Evolutionary conservation across 129 eudicot species (phyloP).

Genomic region (Lactuca saligna): DNA sequence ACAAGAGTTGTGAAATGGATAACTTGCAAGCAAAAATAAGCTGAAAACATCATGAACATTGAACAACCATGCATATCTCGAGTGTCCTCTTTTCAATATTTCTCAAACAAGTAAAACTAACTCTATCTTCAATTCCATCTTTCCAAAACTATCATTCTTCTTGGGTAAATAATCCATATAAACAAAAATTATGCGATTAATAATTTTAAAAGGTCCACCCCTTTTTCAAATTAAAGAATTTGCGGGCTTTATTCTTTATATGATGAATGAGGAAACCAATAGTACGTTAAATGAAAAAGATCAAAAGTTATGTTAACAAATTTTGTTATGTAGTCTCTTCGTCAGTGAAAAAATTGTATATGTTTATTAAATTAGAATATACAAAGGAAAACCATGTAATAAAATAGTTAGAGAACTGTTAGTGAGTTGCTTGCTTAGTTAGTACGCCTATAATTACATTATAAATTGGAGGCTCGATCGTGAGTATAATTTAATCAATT

Average conservation of each 20-base stretch:
- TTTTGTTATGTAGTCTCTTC: no score
- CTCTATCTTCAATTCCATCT: constrained; percentile 5
- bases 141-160: constrained; percentile 10
- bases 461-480: no score
- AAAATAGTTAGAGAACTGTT: no score
- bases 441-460: no score
- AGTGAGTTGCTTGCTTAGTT: no score
- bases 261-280: neutral
- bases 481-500: no score
- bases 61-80: constrained; percentile 4
- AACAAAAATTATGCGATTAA: neutral
- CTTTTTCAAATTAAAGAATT: neutral
- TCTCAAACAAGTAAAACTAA: constrained; percentile 28
- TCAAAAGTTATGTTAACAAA: neutral
- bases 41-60: constrained; percentile 25
- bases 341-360: neutral
- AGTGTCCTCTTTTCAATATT: constrained; percentile 13
- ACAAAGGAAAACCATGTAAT: no score
- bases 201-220: neutral
- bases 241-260: neutral
- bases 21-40: constrained; percentile 33
- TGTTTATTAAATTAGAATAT: no score
- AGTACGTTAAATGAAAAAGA: neutral
- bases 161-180: neutral
- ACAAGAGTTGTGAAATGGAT: constrained; percentile 15